Evolutionary conservation across 306 rosid species (phyloP).

Genomic region (Quercus cerris): DNA sequence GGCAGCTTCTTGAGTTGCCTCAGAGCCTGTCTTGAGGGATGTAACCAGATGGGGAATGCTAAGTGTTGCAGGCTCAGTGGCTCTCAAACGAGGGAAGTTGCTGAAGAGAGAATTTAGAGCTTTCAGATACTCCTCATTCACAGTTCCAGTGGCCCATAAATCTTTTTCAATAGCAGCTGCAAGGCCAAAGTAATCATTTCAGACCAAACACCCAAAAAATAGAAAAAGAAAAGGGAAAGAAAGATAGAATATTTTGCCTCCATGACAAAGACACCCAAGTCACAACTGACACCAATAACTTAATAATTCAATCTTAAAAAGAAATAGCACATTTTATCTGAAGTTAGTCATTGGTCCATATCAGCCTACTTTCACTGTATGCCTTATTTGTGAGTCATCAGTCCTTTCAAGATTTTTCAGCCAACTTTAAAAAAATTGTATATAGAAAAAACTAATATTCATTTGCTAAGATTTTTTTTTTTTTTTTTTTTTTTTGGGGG

Average conservation of each 20-base stretch:
- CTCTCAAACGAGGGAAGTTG: conserved; percentile 98
- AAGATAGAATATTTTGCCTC: neutral
- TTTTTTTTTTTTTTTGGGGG: no score
- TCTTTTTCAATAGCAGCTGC: conserved; percentile 96
- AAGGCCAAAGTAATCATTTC: conserved; percentile 22
- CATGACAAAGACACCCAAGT: neutral
- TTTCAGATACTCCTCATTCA: conserved; percentile 92
- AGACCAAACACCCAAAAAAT: conserved; percentile 14
- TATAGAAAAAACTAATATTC: neutral
- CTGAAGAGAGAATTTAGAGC: conserved; percentile 89
- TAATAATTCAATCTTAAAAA: neutral
- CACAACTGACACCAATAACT: neutral
- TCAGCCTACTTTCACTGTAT: neutral
- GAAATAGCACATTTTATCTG: neutral
- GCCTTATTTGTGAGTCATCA: neutral
- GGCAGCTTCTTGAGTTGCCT: conserved; percentile 98
- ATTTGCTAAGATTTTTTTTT: neutral
- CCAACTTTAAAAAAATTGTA: neutral
- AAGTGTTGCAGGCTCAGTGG: conserved; percentile 95
- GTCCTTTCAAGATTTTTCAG: neutral
- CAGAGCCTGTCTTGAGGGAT: conserved; percentile 89
- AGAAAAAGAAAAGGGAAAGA: neutral
- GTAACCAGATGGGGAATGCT: conserved; percentile 98
- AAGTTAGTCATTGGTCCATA: neutral
- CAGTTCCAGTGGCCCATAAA: conserved; percentile 94